Conservation (phyloP, 2,329 filamentous ascomycete genomes). For the Fusarium devonianum region DNA sequence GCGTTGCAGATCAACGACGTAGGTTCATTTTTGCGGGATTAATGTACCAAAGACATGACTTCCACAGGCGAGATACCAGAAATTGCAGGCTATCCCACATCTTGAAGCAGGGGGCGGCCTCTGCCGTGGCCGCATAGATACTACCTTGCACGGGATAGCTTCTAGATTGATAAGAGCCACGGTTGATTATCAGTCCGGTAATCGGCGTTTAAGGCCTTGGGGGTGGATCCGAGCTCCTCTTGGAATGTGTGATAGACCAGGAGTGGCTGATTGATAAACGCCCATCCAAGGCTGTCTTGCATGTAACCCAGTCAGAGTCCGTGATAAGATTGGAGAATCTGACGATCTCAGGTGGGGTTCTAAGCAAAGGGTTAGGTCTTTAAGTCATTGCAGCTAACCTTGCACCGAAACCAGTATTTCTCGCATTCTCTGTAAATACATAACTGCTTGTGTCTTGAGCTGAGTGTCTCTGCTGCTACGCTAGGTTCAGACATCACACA, state of each 20-base stretch:
- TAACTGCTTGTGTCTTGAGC: not conserved
- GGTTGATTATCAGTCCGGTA: not conserved
- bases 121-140: not conserved
- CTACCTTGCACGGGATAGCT: not conserved
- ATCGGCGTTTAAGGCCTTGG: not conserved
- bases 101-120: not conserved
- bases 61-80: not conserved
- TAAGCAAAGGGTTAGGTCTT: not conserved
- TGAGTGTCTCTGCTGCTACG: not conserved
- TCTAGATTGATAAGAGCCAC: not conserved
- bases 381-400: not conserved
- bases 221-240: not conserved
- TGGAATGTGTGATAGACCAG: not conserved
- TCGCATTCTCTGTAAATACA: not conserved
- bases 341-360: not conserved
- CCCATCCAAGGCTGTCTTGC: not conserved
- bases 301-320: constrained; percentile 1
- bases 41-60: no score
- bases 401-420: not conserved
- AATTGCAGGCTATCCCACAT: constrained; percentile 2
- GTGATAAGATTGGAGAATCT: not conserved
- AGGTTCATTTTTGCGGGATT: not conserved
- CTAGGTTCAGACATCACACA: not conserved
- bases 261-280: constrained; percentile 10
- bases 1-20: not conserved